phyloP scores from a whole-genome alignment of 139 green algal species.

The Asterochloris sp. region DNA sequence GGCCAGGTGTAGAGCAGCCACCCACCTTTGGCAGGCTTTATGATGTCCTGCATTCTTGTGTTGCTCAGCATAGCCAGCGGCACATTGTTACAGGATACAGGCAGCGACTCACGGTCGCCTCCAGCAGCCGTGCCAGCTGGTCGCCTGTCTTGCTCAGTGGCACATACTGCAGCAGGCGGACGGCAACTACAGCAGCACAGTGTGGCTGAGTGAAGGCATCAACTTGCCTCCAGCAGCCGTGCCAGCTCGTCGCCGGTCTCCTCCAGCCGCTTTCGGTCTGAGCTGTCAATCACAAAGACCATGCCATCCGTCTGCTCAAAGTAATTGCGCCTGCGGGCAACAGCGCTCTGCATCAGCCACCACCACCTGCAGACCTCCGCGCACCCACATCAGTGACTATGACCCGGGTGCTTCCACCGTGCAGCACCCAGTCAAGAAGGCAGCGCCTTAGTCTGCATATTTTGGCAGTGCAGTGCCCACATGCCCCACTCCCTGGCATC shows the following conservation, averaged over 20 bases:
- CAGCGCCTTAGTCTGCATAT: neutral
- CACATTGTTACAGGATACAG: no score
- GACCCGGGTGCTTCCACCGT: neutral
- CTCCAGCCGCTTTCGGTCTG: constrained; percentile 68
- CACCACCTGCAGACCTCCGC: neutral
- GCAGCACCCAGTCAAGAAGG: neutral
- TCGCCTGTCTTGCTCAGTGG: constrained; percentile 54
- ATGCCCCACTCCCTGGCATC: no score
- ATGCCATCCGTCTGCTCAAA: constrained; percentile 77
- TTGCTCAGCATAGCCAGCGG: no score
- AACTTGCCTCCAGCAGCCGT: constrained; percentile 34
- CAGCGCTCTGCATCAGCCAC: no score
- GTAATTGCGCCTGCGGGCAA: constrained; percentile 67
- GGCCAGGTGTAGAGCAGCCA: no score
- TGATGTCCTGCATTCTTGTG: no score
- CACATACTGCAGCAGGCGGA: no score
- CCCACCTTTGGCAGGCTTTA: no score
- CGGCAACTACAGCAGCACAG: no score
- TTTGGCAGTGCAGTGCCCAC: neutral
- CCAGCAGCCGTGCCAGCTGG: constrained; percentile 47
- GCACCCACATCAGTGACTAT: no score
- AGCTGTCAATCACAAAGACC: constrained; percentile 79
- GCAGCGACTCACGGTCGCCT: no score
- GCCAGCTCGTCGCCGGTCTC: constrained; percentile 65
- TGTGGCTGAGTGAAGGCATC: no score